Evolutionary conservation across 169 alveolate species (phyloP), one percentile per base, ranked within the genome.

Genomic region (Cryptosporidium xiaoi): DNA sequence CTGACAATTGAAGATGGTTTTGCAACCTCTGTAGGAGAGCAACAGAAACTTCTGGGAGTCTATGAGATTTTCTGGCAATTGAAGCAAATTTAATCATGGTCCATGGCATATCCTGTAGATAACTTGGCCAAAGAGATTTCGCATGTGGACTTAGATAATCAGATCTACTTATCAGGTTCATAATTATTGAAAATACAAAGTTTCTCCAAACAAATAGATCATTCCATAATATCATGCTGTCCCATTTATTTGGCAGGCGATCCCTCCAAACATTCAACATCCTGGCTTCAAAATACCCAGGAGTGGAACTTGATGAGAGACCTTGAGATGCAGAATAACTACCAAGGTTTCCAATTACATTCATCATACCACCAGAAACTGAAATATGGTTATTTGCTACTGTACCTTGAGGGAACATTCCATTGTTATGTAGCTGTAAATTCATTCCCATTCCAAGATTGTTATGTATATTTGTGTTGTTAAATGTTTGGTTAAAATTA

Each of bases 101-200:
- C 94, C 94, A 92, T 48, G 84, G 93, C 66, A 90, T 82, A 51
- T 92, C 94, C 51, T 92, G 94, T 27, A 90, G 56, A 64, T 77
- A 90, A n/a, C 91, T 68, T 10, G 91, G 91, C 83, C 82, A 68
- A 46, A 71, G 62, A 0, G 69, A 36, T 51, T 83, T 90, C 31
- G 82, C 90, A 20, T 82, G 71, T 8, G 90, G 67, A 6, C 84
- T 36, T 46, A 82, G 65, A 66, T 20, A 53, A 60, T 87, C 82
- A 29, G 91, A 82, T 20, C 56, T 66, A 20, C 82, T 65, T 16
- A 83, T 65, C 12, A 64, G 60, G 18, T 83, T 65, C 66, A 51
- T 83, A 48, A 91, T 71, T 13, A 83, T 85, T 13, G 92, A 84
- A 82, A 67, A 92, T 51, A 91, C 67, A 48, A 91, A 85, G 16